phyloP scores from a whole-genome alignment of 2,329 filamentous ascomycete genomes.

The Talaromyces sp. region DNA sequence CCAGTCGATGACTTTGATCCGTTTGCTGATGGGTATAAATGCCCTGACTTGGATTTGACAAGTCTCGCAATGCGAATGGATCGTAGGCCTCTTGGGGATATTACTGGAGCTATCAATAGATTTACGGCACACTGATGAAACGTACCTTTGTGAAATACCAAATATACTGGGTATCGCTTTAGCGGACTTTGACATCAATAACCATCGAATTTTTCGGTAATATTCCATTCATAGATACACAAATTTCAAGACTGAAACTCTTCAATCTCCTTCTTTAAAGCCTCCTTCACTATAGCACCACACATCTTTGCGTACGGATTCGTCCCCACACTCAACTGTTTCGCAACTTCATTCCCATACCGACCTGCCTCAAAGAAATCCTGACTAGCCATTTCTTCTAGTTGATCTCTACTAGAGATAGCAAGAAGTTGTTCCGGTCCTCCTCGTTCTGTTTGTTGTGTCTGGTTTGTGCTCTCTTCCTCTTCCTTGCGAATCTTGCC shows the following conservation, averaged over 20 bases:
- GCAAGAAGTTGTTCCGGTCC: conserved; percentile 33
- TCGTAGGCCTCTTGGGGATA: not conserved
- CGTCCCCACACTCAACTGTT: conserved; percentile 57
- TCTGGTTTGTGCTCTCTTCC: not conserved
- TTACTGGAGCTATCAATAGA: not conserved
- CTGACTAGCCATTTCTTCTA: conserved; percentile 56
- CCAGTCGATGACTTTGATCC: conserved; percentile 27
- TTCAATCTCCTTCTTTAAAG: conserved; percentile 53
- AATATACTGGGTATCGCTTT: too few species aligned
- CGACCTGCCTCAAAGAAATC: conserved; percentile 54
- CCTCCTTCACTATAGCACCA: conserved; percentile 60
- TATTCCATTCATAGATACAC: not conserved
- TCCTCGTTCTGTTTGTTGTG: not conserved
- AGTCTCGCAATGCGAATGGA: not conserved
- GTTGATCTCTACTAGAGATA: conserved; percentile 32
- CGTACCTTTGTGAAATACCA: too few species aligned
- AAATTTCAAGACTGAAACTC: conserved; percentile 21
- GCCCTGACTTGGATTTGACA: not conserved
- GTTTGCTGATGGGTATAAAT: not conserved
- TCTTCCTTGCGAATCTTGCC: conserved; percentile 27
- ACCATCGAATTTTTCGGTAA: not conserved
- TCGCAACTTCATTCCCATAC: conserved; percentile 56
- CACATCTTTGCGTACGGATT: conserved; percentile 64
- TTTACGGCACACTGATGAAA: not conserved
- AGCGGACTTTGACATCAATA: too few species aligned